phyloP scores from a whole-genome alignment of 169 alveolate genomes.

The Sarcocystis neurona region DNA sequence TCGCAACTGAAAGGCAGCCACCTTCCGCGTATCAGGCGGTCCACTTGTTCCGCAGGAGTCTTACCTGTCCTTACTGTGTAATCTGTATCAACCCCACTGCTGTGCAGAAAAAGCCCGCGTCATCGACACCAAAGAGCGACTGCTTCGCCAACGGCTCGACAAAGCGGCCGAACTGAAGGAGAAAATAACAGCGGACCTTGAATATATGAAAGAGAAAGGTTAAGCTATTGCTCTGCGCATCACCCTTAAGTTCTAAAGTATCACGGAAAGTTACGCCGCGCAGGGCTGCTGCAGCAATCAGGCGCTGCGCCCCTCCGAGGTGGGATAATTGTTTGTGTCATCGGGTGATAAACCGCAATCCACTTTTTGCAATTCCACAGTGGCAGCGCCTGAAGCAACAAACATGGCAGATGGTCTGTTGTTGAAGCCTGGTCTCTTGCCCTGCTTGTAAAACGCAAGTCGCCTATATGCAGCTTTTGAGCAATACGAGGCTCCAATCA shows the following conservation, averaged over 20 bases:
- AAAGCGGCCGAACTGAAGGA: constrained; percentile 29
- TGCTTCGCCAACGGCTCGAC: constrained; percentile 29
- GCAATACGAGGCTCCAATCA: constrained; percentile 55
- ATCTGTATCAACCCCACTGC: neutral
- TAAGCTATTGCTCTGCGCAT: neutral
- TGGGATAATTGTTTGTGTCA: neutral
- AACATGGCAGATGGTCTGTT: neutral
- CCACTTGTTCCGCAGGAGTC: too few species aligned
- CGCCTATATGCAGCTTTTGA: neutral
- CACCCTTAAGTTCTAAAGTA: neutral
- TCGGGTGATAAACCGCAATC: neutral
- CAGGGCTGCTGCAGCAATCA: constrained; percentile 13
- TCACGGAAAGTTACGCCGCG: too few species aligned
- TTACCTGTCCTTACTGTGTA: neutral
- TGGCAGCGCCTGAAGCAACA: neutral
- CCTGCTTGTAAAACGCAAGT: neutral
- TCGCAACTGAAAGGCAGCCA: too few species aligned
- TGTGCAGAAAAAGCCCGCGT: constrained; percentile 16
- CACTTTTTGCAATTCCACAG: neutral
- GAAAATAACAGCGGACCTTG: constrained; percentile 17
- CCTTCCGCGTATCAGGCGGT: too few species aligned
- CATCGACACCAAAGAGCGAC: constrained; percentile 43
- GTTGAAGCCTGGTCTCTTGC: neutral
- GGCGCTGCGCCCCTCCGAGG: constrained; percentile 43
- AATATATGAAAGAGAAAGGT: constrained; percentile 58